phyloP scores from a whole-genome alignment of 1,284 basidiomycete species.

The Boletus sp. region DNA sequence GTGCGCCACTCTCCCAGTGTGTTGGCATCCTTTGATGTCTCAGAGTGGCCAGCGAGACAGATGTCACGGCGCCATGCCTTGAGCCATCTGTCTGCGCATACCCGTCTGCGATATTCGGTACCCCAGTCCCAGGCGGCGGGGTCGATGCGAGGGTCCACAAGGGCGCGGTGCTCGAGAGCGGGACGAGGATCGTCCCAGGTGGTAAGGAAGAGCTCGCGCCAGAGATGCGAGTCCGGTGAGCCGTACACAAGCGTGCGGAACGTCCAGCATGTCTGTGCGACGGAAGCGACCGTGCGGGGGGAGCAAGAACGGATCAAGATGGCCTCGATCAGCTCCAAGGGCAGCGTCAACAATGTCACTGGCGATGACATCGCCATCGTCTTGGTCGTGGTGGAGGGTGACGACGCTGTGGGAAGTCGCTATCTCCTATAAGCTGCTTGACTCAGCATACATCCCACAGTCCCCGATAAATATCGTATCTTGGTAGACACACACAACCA shows the following conservation, averaged over 20 bases:
- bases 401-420: slow-evolving; percentile 11
- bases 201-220: slow-evolving; percentile 49
- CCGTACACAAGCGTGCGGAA: slow-evolving; percentile 41
- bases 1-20: not conserved
- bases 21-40: not conserved
- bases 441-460: slow-evolving; percentile 8
- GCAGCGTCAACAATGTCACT: slow-evolving; percentile 16
- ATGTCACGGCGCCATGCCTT: slow-evolving; percentile 20
- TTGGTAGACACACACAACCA: not conserved
- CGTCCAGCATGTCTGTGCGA: slow-evolving; percentile 43
- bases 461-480: not conserved
- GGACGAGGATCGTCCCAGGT: slow-evolving; percentile 49
- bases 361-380: not conserved
- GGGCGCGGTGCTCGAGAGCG: slow-evolving; percentile 22
- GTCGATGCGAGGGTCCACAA: slow-evolving; percentile 22
- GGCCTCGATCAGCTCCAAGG: slow-evolving; percentile 42
- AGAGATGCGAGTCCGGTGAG: slow-evolving; percentile 45
- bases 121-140: slow-evolving; percentile 21
- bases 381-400: not conserved
- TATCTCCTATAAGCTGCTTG: not conserved
- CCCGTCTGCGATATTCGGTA: slow-evolving; percentile 23
- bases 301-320: slow-evolving; percentile 38
- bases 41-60: not conserved
- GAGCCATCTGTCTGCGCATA: slow-evolving; percentile 9
- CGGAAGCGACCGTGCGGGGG: slow-evolving; percentile 36